phyloP scores from a whole-genome alignment of 176 grass and related monocot species.

The Chloris gayana region DNA sequence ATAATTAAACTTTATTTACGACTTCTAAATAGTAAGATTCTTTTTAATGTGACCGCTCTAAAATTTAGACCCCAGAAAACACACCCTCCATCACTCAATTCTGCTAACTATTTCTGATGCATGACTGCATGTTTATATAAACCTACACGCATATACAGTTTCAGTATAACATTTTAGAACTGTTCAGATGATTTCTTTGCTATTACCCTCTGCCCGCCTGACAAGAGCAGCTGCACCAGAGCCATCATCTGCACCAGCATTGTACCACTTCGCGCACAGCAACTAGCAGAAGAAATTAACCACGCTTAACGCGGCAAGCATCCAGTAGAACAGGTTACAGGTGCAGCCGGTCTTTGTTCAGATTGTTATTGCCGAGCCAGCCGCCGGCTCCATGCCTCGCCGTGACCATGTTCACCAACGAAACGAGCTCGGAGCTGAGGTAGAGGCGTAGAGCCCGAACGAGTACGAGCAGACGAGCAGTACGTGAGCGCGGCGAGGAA shows the following conservation, averaged over 20 bases:
- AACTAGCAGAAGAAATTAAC: constrained; percentile 88
- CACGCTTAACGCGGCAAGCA: constrained; percentile 71
- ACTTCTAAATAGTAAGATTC: too few relatives aligned
- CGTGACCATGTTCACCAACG: constrained; percentile 86
- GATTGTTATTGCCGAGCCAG: constrained; percentile 81
- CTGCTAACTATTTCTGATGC: background rate
- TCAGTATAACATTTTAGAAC: background rate
- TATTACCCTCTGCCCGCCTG: constrained; percentile 41
- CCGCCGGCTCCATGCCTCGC: constrained; percentile 40
- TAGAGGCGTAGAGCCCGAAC: constrained; percentile 96
- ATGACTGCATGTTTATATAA: too few relatives aligned
- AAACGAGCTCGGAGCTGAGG: constrained; percentile 86
- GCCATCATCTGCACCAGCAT: constrained; percentile 5
- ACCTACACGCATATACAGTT: constrained; percentile 42
- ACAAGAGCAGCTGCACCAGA: constrained; percentile 32
- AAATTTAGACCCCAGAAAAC: too few relatives aligned
- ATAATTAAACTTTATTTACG: too few relatives aligned
- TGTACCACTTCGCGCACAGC: constrained; percentile 80
- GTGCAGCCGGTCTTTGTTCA: constrained; percentile 82
- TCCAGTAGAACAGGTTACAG: constrained; percentile 97
- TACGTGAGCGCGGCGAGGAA: constrained; percentile 96
- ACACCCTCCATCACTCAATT: too few relatives aligned
- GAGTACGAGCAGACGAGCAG: constrained; percentile 97
- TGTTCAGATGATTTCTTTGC: constrained; percentile 54
- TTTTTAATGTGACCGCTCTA: too few relatives aligned